Evolutionary conservation across 2,329 filamentous ascomycete genomes (phyloP).

Genomic region (Neofusicoccum sp.): DNA sequence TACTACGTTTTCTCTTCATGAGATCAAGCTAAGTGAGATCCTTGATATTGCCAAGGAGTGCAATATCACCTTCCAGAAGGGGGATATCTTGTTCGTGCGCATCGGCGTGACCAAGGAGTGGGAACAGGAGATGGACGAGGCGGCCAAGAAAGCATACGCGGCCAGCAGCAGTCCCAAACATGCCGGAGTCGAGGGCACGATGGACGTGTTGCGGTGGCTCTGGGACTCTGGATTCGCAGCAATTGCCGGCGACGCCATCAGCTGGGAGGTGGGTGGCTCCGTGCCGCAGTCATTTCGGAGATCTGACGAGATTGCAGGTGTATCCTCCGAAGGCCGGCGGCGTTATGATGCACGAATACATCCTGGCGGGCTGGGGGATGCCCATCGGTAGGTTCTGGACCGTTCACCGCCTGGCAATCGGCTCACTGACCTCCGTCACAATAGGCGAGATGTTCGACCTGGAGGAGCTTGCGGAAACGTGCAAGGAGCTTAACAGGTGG

Average conservation of each 20-base stretch:
- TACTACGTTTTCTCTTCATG: background rate
- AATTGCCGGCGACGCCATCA: conserved; percentile 44
- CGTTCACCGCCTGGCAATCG: background rate
- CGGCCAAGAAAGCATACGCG: conserved; percentile 28
- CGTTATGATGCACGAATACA: conserved; percentile 36
- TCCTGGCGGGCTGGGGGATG: conserved; percentile 53
- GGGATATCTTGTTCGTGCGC: conserved; percentile 36
- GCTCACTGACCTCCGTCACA: background rate
- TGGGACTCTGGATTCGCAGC: conserved; percentile 49
- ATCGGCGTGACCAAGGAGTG: conserved; percentile 36
- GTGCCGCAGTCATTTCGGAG: background rate
- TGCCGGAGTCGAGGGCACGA: conserved; percentile 42
- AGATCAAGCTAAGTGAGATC: conserved; percentile 23
- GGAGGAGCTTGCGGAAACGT: conserved; percentile 52
- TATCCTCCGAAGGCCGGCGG: conserved; percentile 5
- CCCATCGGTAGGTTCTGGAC: conserved; percentile 27
- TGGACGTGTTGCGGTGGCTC: conserved; percentile 43
- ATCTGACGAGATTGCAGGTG: background rate
- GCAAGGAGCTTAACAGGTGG: conserved; percentile 53
- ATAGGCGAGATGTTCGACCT: conserved; percentile 44
- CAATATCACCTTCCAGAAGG: conserved; percentile 20
- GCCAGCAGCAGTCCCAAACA: conserved; percentile 29
- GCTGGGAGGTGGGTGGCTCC: conserved; percentile 41
- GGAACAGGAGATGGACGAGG: conserved; percentile 24
- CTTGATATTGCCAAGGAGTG: conserved; percentile 21